These are phyloP conservation scores for Epichloe brachyelytri DNA, from an alignment of 2,329 filamentous ascomycete genomes.

Conservation along the genomic window DNA sequence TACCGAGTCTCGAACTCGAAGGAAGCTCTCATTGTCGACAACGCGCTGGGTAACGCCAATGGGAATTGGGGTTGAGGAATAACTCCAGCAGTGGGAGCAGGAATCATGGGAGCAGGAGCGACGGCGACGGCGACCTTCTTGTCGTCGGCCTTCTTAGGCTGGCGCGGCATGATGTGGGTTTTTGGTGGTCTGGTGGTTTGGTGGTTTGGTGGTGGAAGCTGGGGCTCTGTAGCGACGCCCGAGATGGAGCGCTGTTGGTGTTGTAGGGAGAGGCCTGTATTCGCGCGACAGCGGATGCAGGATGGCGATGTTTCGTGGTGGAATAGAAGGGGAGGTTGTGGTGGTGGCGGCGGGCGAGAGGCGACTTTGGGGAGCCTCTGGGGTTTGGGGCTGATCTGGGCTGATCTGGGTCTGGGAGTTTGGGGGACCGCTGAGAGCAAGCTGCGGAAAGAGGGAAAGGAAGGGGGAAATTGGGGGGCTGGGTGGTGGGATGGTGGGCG, in stretches of 20 bases:
- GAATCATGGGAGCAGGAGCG: slow-evolving; percentile 17
- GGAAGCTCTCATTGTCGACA: slow-evolving; percentile 63
- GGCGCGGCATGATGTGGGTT: slow-evolving; percentile 29
- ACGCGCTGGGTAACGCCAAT: slow-evolving; percentile 19
- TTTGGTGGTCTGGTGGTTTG: neutral
- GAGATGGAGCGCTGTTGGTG: slow-evolving; percentile 10
- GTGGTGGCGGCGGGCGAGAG: neutral
- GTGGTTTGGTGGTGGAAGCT: neutral
- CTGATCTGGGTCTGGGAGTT: neutral
- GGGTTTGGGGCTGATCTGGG: neutral
- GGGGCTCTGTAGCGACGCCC: slow-evolving; percentile 1
- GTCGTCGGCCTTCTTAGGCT: slow-evolving; percentile 30
- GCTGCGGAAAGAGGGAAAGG: slow-evolving; percentile 2
- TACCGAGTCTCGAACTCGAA: slow-evolving; percentile 72
- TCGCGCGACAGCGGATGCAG: slow-evolving; percentile 1
- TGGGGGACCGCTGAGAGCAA: neutral
- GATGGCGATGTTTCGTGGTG: slow-evolving; percentile 7
- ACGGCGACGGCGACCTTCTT: slow-evolving; percentile 23
- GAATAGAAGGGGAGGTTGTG: neutral
- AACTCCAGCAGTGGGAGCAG: slow-evolving; percentile 4
- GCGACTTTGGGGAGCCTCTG: slow-evolving; percentile 5
- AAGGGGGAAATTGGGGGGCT: slow-evolving; percentile 12
- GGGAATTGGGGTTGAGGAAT: slow-evolving; percentile 8
- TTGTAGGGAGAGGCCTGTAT: slow-evolving; percentile 6
- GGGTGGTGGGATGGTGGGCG: slow-evolving; percentile 18